phyloP scores from a whole-genome alignment of 23 red algal genomes.

The Gracilaria caudata region DNA sequence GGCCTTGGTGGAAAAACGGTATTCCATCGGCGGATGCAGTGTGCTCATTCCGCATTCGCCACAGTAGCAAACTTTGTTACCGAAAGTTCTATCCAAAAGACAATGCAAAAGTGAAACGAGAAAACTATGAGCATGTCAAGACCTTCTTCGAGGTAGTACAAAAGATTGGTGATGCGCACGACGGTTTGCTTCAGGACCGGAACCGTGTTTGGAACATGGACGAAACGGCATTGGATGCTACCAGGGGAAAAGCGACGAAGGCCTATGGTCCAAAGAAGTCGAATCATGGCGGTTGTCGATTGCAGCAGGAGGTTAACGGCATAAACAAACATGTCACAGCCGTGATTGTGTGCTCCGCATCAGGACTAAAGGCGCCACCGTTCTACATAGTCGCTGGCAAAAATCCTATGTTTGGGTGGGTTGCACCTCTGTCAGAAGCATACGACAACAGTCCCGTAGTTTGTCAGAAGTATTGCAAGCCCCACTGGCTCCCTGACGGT shows the following conservation, averaged over 20 bases:
- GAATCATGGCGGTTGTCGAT: not conserved
- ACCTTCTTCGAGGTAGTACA: constrained; percentile 23
- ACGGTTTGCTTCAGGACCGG: not conserved
- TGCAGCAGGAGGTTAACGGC: not conserved
- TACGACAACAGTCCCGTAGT: not conserved
- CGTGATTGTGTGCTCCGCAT: constrained; percentile 13
- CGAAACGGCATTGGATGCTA: constrained; percentile 12
- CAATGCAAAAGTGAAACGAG: not conserved
- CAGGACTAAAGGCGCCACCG: constrained; percentile 19
- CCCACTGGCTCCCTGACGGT: constrained; percentile 1
- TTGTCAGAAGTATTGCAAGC: not conserved
- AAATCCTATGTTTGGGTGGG: not conserved
- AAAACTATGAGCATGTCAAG: constrained; percentile 31
- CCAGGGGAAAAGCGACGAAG: constrained; percentile 9
- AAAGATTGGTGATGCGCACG: not conserved
- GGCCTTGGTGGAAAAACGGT: not conserved
- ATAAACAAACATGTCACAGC: constrained; percentile 26
- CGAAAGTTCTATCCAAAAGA: constrained; percentile 11
- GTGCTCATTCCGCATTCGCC: not conserved
- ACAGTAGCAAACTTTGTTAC: not conserved
- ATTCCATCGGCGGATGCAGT: constrained; percentile 12
- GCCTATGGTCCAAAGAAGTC: not conserved
- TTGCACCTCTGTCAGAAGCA: not conserved
- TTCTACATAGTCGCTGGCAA: constrained; percentile 45
- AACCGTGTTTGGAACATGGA: constrained; percentile 5